Base-by-base conservation (phyloP, 108 stramenopile genomes). In the Skeletonema grethae region DNA sequence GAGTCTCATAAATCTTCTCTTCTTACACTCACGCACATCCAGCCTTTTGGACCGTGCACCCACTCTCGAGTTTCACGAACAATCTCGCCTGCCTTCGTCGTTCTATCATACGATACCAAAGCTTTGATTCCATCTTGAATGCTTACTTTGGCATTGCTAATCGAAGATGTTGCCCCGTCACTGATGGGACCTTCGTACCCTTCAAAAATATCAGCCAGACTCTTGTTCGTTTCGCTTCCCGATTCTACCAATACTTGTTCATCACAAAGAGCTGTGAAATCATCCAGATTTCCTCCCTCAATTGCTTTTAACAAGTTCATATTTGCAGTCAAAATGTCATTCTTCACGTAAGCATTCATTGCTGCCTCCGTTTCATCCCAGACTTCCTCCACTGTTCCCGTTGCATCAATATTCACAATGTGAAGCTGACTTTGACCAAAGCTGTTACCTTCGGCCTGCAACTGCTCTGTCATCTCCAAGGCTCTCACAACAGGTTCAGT, bases 401-500 rank as follows among this genome's bases (percentile, higher is more conserved):
- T 82, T 5, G 76, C 94, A 46, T 69, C 55, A 63, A 95, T 91
- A 58, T 91, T 88, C 4, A 73, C 63, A 57, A 90, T 73, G 5
- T 73, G 50, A 41, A 89, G 64, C n/a, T 43, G 50, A 36, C 83
- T 77, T 9, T 34, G 66, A 2, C 77, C 67, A 29, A 56, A 29
- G 16, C 31, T 61, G 58, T 67, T 55, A 46, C 65, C 60, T 35
- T 70, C 60, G 16, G 57, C 35, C 55, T 83, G 78, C n/a, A 75
- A 38, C 45, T 63, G 31, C 43, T 81, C 73, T 5, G 82, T 73
- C 57, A 64, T 18, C 32, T 84, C 84, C 65, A 94, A 64, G 25
- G 77, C 86, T 31, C 84, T 78, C 2, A 95, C 85, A 15, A 91
- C 88, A 29, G 97, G 97, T 70, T 87, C 79, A 5, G 96, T 98